Percentiles rank a stretch among this genome's conserved stretches.
phyloP scores from a whole-genome alignment of 768 basidiomycete species.

The Phylloporus scabripes region DNA sequence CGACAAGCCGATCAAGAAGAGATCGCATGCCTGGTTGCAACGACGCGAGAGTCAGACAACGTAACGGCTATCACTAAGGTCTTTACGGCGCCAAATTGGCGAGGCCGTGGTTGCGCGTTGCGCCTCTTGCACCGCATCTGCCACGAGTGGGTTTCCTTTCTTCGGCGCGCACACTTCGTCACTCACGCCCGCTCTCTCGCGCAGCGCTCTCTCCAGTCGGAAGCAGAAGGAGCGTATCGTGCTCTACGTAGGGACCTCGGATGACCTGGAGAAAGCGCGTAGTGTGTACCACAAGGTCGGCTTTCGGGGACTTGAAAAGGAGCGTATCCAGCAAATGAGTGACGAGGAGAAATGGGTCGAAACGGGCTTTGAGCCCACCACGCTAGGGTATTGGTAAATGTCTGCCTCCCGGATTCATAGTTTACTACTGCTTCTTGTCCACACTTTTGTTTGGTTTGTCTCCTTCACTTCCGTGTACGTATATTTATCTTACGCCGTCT shows the following conservation, averaged over 20 bases:
- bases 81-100: conserved; percentile 48
- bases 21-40: conserved; percentile 64
- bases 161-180: not conserved
- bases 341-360: conserved; percentile 18
- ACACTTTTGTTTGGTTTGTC: not conserved
- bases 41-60: conserved; percentile 49
- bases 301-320: conserved; percentile 14
- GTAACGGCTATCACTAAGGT: conserved; percentile 71
- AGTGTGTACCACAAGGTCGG: conserved; percentile 16
- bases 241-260: conserved; percentile 54
- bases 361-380: conserved; percentile 11
- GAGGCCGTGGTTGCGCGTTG: conserved; percentile 51
- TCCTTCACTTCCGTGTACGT: not conserved
- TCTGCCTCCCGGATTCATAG: not conserved
- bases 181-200: not conserved
- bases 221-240: conserved; percentile 23
- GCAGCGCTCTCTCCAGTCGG: not conserved
- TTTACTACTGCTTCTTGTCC: too few relatives aligned
- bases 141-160: conserved; percentile 38
- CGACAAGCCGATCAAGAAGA: conserved; percentile 20
- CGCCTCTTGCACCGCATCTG: conserved; percentile 53
- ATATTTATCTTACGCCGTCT: not conserved
- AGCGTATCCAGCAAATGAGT: not conserved
- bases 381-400: conserved; percentile 15
- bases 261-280: conserved; percentile 11